These are phyloP conservation scores for Geoglossum glabrum DNA, from an alignment of 495 filamentous ascomycete genomes.

Conservation along the genomic window DNA sequence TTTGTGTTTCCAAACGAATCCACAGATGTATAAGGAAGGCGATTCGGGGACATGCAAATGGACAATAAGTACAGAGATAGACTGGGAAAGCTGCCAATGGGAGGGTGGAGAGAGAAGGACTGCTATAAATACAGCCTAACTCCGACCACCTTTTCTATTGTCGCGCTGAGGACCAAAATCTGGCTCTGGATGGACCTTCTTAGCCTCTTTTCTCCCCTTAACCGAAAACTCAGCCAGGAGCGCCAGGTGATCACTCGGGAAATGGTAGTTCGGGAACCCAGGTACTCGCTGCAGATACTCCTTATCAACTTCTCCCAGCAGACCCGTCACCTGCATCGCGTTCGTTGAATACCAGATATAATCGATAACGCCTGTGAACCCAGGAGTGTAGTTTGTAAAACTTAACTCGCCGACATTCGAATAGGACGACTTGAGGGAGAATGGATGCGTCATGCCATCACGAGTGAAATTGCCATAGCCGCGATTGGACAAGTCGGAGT, in stretches of 20 bases:
- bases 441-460: conserved; percentile 82
- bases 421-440: conserved; percentile 81
- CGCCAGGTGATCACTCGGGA: conserved; percentile 90
- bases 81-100: no score
- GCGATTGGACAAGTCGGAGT: conserved; percentile 51
- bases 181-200: conserved; percentile 35
- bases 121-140: conserved; percentile 15
- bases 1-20: not conserved
- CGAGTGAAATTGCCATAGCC: conserved; percentile 80
- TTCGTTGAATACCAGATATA: conserved; percentile 97
- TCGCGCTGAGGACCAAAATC: conserved; percentile 38
- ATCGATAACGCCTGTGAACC: conserved; percentile 77
- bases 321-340: conserved; percentile 61
- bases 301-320: conserved; percentile 80
- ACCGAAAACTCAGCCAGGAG: conserved; percentile 81
- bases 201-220: conserved; percentile 70
- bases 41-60: conserved; percentile 7
- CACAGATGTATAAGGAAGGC: conserved; percentile 5
- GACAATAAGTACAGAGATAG: conserved; percentile 9
- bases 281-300: conserved; percentile 79
- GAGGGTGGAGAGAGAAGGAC: conserved; percentile 12
- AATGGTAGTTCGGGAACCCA: conserved; percentile 92
- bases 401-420: conserved; percentile 54
- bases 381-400: conserved; percentile 92
- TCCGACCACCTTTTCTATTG: conserved; percentile 17